phyloP scores from a whole-genome alignment of 1,284 basidiomycete genomes.

The Kalmanozyma brasiliensis region DNA sequence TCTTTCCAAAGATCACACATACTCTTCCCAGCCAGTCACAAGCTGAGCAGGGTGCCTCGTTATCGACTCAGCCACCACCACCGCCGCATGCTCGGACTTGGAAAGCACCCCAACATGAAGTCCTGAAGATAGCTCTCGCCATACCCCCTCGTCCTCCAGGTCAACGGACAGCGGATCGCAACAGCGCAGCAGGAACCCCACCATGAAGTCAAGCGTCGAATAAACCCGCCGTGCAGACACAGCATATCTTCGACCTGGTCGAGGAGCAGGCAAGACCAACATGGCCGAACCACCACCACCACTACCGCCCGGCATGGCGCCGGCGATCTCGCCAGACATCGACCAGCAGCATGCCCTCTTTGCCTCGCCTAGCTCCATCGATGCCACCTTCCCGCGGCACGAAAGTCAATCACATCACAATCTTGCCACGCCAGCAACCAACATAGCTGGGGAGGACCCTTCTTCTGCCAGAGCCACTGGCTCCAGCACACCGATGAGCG shows the following conservation, averaged over 20 bases:
- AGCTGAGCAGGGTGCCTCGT: too few relatives aligned
- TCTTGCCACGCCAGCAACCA: neutral
- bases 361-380: constrained; percentile 29
- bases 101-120: too few relatives aligned
- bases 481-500: constrained; percentile 30
- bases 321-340: neutral
- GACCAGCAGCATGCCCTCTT: constrained; percentile 10
- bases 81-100: too few relatives aligned
- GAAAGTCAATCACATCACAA: neutral
- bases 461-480: constrained; percentile 19
- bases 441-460: constrained; percentile 9
- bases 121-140: too few relatives aligned
- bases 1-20: too few relatives aligned
- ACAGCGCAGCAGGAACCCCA: too few relatives aligned
- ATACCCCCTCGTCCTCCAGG: too few relatives aligned
- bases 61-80: too few relatives aligned
- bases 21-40: too few relatives aligned
- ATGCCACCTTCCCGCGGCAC: constrained; percentile 9
- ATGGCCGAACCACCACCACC: constrained; percentile 22
- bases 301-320: neutral
- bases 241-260: neutral
- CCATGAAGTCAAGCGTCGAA: too few relatives aligned
- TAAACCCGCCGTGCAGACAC: too few relatives aligned
- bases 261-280: neutral
- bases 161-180: too few relatives aligned